Evolutionary conservation across 176 grass and related monocot genomes (phyloP).

Genomic region (Bromus sterilis): DNA sequence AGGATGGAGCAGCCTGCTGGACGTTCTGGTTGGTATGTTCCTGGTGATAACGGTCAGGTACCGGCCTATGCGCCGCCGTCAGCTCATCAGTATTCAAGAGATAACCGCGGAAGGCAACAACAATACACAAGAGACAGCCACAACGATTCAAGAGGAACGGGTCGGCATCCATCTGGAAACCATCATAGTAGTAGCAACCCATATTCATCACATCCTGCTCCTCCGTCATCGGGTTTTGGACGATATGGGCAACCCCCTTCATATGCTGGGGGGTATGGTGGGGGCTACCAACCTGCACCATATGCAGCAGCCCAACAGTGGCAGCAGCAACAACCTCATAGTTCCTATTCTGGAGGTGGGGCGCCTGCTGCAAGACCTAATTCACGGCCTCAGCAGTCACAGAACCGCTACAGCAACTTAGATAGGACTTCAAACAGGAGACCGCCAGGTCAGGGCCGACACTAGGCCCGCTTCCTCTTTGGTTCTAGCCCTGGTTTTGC

Average conservation of each 20-base stretch:
- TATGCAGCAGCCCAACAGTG: constrained; percentile 44
- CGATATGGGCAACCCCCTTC: constrained; percentile 27
- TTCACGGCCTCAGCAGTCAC: constrained; percentile 33
- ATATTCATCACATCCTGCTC: constrained; percentile 32
- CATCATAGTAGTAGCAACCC: constrained; percentile 21
- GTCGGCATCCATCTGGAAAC: constrained; percentile 28
- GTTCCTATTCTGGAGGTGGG: constrained; percentile 28
- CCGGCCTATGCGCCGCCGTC: constrained; percentile 32
- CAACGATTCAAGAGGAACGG: constrained; percentile 22
- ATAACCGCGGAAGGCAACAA: constrained; percentile 25
- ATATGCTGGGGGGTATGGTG: constrained; percentile 27
- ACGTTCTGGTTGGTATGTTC: constrained; percentile 33
- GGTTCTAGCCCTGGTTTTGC: constrained; percentile 1
- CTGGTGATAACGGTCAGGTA: constrained; percentile 23
- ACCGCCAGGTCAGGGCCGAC: constrained; percentile 44
- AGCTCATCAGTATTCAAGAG: constrained; percentile 43
- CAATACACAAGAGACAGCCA: constrained; percentile 30
- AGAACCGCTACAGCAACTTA: constrained; percentile 48
- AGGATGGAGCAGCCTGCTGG: constrained; percentile 33
- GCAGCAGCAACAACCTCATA: constrained; percentile 34
- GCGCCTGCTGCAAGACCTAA: constrained; percentile 33
- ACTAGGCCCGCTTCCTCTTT: constrained; percentile 17
- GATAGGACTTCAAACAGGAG: constrained; percentile 60
- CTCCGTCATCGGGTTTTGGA: constrained; percentile 31
- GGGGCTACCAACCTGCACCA: constrained; percentile 36